A percentile compares a stretch with the other conserved stretches of the same genome.
Evolutionary conservation across 805 yeast species (phyloP).

Genomic region (Metschnikowia arizonensis): DNA sequence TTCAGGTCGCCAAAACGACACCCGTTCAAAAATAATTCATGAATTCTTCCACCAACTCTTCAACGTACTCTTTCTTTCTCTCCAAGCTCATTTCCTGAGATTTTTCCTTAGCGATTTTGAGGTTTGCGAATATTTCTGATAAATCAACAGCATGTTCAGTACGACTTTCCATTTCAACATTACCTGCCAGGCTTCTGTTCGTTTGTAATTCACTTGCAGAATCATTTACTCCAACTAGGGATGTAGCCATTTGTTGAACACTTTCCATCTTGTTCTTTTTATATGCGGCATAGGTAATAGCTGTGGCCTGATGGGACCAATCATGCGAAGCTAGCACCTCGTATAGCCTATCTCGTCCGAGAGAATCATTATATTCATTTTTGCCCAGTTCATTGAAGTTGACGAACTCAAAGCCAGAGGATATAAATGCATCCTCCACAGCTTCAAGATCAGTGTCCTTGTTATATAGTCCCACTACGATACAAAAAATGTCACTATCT

Average conservation of each 20-base stretch:
- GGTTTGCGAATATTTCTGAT: conserved; percentile 28
- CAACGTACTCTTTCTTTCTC: conserved; percentile 30
- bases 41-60: conserved; percentile 35
- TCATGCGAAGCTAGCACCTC: conserved; percentile 48
- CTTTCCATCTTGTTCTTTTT: conserved; percentile 20
- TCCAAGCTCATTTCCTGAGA: conserved; percentile 23
- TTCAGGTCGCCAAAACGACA: not conserved
- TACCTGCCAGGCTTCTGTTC: too few relatives aligned
- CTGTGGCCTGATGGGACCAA: conserved; percentile 35
- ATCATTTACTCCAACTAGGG: conserved; percentile 13
- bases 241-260: conserved; percentile 25
- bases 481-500: conserved; percentile 28
- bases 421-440: conserved; percentile 38
- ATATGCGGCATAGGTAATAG: conserved; percentile 15
- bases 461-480: conserved; percentile 29
- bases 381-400: conserved; percentile 27
- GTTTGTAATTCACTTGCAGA: not conserved
- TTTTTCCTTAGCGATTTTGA: conserved; percentile 34
- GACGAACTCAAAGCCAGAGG: conserved; percentile 43
- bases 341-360: conserved; percentile 40
- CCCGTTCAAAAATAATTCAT: conserved; percentile 26
- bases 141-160: conserved; percentile 20
- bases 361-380: conserved; percentile 42
- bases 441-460: conserved; percentile 15
- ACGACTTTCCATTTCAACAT: too few relatives aligned